These are phyloP conservation scores for Setaria italica DNA, from an alignment of 202 grass and related monocot species.

Conservation along the genomic window DNA sequence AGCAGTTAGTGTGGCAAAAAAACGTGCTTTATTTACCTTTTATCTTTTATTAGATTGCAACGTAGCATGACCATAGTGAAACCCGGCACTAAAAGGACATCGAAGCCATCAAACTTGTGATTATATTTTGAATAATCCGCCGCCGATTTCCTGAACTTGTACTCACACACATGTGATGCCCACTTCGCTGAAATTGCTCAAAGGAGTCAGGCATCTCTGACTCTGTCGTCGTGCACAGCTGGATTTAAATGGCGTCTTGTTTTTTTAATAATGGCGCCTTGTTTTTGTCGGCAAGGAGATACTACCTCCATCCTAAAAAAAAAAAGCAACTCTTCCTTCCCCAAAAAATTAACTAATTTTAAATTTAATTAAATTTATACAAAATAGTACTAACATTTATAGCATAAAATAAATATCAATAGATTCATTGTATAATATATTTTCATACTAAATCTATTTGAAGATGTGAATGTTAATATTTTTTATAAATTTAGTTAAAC, in stretches of 20 bases:
- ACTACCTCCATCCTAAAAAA: too few species aligned
- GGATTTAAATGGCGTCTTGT: neutral
- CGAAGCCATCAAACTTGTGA: neutral
- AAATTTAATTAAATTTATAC: too few species aligned
- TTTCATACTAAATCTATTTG: too few species aligned
- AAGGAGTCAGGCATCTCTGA: neutral
- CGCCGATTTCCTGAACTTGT: slow-evolving; percentile 13
- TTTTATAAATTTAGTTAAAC: too few species aligned
- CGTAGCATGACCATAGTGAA: neutral
- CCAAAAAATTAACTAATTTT: too few species aligned
- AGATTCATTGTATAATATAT: too few species aligned
- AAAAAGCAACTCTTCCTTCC: too few species aligned
- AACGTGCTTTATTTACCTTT: neutral
- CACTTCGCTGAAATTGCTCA: slow-evolving; percentile 13
- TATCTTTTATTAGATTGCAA: neutral
- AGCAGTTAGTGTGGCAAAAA: neutral
- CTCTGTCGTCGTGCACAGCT: neutral
- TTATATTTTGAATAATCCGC: neutral
- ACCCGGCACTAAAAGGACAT: neutral
- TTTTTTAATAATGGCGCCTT: neutral
- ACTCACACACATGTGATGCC: neutral
- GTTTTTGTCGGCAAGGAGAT: neutral
- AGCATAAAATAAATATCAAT: too few species aligned
- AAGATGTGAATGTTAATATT: too few species aligned
- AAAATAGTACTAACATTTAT: too few species aligned